A percentile compares a stretch with the other conserved stretches of the same genome.
Conservation (phyloP, 2,329 filamentous ascomycete genomes). For the Aspergillus melleus region DNA sequence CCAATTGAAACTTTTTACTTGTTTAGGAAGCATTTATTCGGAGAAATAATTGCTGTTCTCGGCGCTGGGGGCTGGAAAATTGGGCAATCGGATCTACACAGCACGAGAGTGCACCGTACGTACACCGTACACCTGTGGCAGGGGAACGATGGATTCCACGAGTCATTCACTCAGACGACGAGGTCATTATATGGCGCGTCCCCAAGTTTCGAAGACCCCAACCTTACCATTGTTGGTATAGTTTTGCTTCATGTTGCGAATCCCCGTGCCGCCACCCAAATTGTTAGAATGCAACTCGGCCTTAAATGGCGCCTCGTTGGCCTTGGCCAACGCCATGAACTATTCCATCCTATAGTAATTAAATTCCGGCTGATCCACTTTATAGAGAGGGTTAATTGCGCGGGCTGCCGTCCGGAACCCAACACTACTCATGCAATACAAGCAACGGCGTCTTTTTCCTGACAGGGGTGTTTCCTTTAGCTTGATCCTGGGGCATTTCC, state of each 20-base stretch:
- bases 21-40: background rate
- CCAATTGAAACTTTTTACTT: background rate
- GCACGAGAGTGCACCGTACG: background rate
- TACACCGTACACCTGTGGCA: background rate
- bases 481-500: background rate
- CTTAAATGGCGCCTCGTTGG: background rate
- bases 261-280: background rate
- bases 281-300: background rate
- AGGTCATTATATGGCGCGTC: background rate
- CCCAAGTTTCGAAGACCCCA: background rate
- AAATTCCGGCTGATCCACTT: background rate
- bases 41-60: background rate
- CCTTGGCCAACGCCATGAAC: background rate
- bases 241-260: background rate
- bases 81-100: background rate
- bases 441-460: background rate
- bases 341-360: background rate
- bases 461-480: background rate
- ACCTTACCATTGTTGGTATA: background rate
- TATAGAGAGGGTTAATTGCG: background rate
- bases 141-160: background rate
- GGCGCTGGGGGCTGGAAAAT: background rate
- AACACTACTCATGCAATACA: background rate
- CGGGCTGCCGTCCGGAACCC: background rate
- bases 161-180: background rate